phyloP scores from a whole-genome alignment of 495 filamentous ascomycete genomes.

The Aspergillus haitiensis region DNA sequence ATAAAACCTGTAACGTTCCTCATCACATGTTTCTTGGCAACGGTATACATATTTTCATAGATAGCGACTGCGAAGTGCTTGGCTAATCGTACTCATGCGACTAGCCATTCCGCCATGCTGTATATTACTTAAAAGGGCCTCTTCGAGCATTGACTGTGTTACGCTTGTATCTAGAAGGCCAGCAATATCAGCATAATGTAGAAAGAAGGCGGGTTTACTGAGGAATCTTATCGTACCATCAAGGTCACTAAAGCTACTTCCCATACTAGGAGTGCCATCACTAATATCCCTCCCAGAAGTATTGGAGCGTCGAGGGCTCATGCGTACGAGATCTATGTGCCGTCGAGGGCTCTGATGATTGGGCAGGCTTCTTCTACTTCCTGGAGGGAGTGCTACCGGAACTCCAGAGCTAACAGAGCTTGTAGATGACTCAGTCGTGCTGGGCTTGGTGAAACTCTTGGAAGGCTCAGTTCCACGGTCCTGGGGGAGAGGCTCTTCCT shows the following conservation, averaged over 20 bases:
- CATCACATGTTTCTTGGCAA: conserved; percentile 6
- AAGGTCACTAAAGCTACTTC: conserved; percentile 94
- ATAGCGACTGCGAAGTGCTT: conserved; percentile 57
- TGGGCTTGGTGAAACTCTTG: conserved; percentile 34
- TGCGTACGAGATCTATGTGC: conserved; percentile 55
- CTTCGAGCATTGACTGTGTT: conserved; percentile 90
- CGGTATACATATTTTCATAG: conserved; percentile 24
- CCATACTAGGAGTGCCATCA: conserved; percentile 93
- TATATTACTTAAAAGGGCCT: conserved; percentile 90
- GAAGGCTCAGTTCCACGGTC: conserved; percentile 34
- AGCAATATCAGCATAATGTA: conserved; percentile 12
- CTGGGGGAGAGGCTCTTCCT: conserved; percentile 44
- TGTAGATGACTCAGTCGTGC: conserved; percentile 59
- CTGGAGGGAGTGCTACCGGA: conserved; percentile 25
- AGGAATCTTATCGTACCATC: conserved; percentile 63
- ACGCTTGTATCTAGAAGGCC: conserved; percentile 75
- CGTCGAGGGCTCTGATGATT: conserved; percentile 53
- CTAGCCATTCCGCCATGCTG: conserved; percentile 80
- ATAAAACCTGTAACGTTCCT: neutral
- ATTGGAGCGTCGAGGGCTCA: conserved; percentile 54
- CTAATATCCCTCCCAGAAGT: conserved; percentile 64
- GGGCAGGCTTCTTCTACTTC: conserved; percentile 23
- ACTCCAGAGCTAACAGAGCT: conserved; percentile 57
- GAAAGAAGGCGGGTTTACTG: neutral
- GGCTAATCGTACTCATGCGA: conserved; percentile 81